These are phyloP conservation scores for Pythium periplocum DNA, from an alignment of 352 stramenopile genomes.

Conservation along the genomic window DNA sequence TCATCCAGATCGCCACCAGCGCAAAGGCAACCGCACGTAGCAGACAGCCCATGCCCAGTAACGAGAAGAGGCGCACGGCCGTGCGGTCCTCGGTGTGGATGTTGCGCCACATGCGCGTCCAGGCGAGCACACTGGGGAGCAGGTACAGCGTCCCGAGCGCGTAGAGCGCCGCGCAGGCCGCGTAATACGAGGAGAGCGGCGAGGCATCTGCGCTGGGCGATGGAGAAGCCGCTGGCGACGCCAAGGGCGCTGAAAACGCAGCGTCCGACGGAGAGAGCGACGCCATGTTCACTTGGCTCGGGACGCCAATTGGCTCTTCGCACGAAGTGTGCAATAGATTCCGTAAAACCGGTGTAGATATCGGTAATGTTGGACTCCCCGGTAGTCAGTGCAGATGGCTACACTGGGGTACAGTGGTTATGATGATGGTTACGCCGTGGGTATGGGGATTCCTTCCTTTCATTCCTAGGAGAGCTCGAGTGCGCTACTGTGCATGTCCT, in stretches of 20 bases:
- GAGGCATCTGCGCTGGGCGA: background rate
- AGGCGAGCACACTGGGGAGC: slow-evolving; percentile 28
- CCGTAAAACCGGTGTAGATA: too few species aligned
- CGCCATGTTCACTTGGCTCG: background rate
- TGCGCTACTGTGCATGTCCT: too few species aligned
- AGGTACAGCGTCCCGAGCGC: slow-evolving; percentile 43
- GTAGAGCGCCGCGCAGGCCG: slow-evolving; percentile 50
- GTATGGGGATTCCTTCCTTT: too few species aligned
- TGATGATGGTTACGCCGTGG: too few species aligned
- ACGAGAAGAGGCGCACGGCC: slow-evolving; percentile 46
- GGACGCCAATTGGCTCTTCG: too few species aligned
- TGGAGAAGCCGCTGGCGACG: background rate
- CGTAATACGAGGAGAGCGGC: slow-evolving; percentile 21
- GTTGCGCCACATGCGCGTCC: slow-evolving; percentile 33
- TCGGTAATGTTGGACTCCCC: too few species aligned
- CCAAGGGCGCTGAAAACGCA: background rate
- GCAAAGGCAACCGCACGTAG: slow-evolving; percentile 43
- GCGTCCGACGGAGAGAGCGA: background rate
- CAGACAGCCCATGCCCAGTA: slow-evolving; percentile 39
- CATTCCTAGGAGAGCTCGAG: too few species aligned
- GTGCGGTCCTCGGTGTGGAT: slow-evolving; percentile 34
- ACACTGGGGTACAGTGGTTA: too few species aligned
- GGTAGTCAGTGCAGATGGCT: too few species aligned
- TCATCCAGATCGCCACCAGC: slow-evolving; percentile 49
- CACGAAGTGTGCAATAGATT: too few species aligned